Base-by-base conservation (phyloP, 2,329 filamentous ascomycete species). In the Didymella segeticola region DNA sequence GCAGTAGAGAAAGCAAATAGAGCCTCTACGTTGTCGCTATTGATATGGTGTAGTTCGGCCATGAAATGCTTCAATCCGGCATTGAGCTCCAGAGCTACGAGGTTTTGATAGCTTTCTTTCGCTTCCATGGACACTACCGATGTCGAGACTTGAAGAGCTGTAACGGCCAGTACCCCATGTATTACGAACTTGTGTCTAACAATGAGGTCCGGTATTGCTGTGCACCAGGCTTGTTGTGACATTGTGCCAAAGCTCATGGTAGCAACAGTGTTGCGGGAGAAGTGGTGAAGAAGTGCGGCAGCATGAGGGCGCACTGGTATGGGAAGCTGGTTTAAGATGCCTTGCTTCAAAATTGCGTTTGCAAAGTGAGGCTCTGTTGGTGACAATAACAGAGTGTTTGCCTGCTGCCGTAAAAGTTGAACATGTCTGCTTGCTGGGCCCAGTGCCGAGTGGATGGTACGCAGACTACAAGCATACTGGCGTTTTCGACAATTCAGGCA, bases 111-210 rank as follows among this genome's bases (percentile, higher is more conserved):
- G 2, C 34, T 25, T 14, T 64, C 48, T 47, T 47, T 56, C 25
- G 62, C 53, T 17, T 43, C 50, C 23, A 54, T 43, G 4, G 30
- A 42, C 6, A 17, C 38, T n/a, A 47, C 41, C 67, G 69, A 43
- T 19, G 70, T 73, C 11, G 75, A 75, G 20, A 79, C 56, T 56
- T 80, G 79, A 12, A 80, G 66, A n/a, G 77, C 74, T 5, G 76
- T 68, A 10, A 79, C 50, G 2, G 78, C 76, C 7, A 80, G 60
- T 4, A 80, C 69, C 11, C 74, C 76, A 51, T 79, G 72, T 10
- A 80, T 53, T 6, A 80, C 64, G 43, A 76, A 80, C 2, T 67
- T 61, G 53, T 78, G 69, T 6, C 70, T 70, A 20, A 69, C 66
- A 3, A 73, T 74, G 14, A 78, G 47, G 31, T 61, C 53, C 41